Evolutionary conservation across 345 rosid genomes (phyloP).

Genomic region (Turnera subulata): DNA sequence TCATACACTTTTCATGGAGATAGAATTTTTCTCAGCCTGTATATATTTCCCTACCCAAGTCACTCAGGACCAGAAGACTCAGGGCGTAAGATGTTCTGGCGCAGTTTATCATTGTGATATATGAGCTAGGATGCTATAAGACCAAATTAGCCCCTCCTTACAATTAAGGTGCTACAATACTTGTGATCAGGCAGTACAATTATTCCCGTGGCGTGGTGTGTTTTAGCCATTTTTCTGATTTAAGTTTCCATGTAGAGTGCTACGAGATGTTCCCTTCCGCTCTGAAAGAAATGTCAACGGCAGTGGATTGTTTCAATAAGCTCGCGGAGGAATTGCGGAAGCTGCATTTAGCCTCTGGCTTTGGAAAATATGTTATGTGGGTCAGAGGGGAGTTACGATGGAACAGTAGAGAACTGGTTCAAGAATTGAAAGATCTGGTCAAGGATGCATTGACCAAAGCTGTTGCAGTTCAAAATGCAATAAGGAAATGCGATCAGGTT

Average conservation of each 20-base stretch:
- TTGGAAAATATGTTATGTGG: slow-evolving; percentile 64
- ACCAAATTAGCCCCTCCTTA: background rate
- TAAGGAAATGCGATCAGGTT: slow-evolving; percentile 94
- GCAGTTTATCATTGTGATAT: too few relatives aligned
- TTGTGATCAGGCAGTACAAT: too few relatives aligned
- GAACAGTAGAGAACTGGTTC: slow-evolving; percentile 53
- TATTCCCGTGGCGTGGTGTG: background rate
- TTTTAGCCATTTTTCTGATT: slow-evolving; percentile 10
- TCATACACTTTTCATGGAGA: too few relatives aligned
- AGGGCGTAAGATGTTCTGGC: too few relatives aligned
- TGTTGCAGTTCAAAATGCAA: slow-evolving; percentile 73
- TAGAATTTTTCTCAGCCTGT: too few relatives aligned
- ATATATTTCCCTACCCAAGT: too few relatives aligned
- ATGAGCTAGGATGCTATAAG: too few relatives aligned
- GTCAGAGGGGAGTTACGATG: slow-evolving; percentile 49
- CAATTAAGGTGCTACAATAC: too few relatives aligned
- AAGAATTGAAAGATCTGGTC: slow-evolving; percentile 82
- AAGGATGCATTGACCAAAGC: slow-evolving; percentile 83
- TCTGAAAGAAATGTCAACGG: slow-evolving; percentile 69
- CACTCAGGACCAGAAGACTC: too few relatives aligned
- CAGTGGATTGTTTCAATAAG: slow-evolving; percentile 75
- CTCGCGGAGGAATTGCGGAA: slow-evolving; percentile 78
- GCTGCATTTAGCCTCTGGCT: slow-evolving; percentile 76
- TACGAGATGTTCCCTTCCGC: slow-evolving; percentile 94
- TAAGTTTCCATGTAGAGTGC: slow-evolving; percentile 49